phyloP scores from a whole-genome alignment of 139 green algal genomes.

The Chlamydomonas sp. region DNA sequence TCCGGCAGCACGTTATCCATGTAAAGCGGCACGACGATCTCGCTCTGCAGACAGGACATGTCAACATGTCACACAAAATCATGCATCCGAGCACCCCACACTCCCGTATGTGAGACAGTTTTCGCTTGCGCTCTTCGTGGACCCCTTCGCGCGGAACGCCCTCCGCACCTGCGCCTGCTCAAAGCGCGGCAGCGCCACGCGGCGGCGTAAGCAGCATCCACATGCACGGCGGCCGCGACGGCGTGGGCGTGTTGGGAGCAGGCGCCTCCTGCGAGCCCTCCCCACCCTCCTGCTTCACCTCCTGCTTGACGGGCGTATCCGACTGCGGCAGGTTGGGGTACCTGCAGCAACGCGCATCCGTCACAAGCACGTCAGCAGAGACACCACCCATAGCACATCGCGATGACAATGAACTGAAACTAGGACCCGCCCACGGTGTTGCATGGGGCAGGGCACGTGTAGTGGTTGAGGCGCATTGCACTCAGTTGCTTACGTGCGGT shows the following conservation, averaged over 20 bases:
- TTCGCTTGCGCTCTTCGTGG: too few relatives aligned
- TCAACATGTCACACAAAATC: not conserved
- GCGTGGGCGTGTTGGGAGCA: not conserved
- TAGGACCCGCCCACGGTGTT: too few relatives aligned
- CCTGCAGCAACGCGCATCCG: not conserved
- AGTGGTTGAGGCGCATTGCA: not conserved
- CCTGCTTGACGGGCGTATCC: not conserved
- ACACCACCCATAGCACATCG: too few relatives aligned
- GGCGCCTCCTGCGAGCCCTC: not conserved
- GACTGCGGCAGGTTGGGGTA: constrained; percentile 30
- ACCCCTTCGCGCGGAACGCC: too few relatives aligned
- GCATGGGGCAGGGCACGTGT: not conserved
- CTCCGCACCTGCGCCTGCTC: constrained; percentile 3
- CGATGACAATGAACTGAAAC: too few relatives aligned
- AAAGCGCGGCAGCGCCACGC: constrained; percentile 36
- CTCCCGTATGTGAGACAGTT: too few relatives aligned
- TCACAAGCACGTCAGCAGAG: too few relatives aligned
- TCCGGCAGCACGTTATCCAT: constrained; percentile 80
- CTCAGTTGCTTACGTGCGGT: constrained; percentile 31
- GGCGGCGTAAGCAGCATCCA: constrained; percentile 79
- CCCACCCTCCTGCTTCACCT: not conserved
- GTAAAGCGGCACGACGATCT: constrained; percentile 66
- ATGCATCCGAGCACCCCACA: not conserved
- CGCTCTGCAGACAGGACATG: not conserved
- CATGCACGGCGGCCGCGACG: constrained; percentile 64